Evolutionary conservation across 1,139 yeast genomes (phyloP), one percentile per base, ranked within the genome.

Genomic region (Suzukiozyma palmioleophila): DNA sequence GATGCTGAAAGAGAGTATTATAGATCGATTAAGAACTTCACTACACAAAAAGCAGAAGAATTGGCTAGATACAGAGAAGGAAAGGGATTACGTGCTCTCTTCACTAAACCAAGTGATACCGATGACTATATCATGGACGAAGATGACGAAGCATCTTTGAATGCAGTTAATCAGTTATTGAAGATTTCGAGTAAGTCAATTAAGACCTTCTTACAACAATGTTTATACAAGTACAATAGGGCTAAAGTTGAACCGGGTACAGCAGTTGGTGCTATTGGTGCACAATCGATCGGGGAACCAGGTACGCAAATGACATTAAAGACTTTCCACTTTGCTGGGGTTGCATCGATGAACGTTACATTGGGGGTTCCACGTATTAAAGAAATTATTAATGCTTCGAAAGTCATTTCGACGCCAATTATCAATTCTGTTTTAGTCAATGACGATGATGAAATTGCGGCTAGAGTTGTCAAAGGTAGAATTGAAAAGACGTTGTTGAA

Each of bases 321-420:
- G 66, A 92, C 98, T 56, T 92, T 92, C 87, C 98, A 92, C 72
- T 92, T 92, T 74, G 98, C 98, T 54, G 98, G 98, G 73, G 98
- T 92, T 43, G 98, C 98, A 26, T 86, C 96, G 36, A 92, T 92
- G 98, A 92, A 92, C 69, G 96, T 92, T 50, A 92, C 98, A 0
- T 77, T 92, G 52, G 98, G 98, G 78, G 98, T 92, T 36, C 98
- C 98, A 31, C 96, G 98, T 76, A 92, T 92, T 58, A 92, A 92
- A 66, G 99, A 92, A 73, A 92, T 92, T 59, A 92, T 92, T 59
- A 94, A 92, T 63, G 99, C 98, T 1, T 87, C 97, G 14, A 94
- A 94, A 61, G 79, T 81, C 12, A 94, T 94, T 52, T 87, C 96
- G 4, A 94, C 98, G 2, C 99, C 99, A 1, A 94, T 94, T 57